A percentile compares a stretch with the other conserved stretches of the same genome.
Conservation (phyloP, 495 filamentous ascomycete species). For the Aspergillus asperescens region DNA sequence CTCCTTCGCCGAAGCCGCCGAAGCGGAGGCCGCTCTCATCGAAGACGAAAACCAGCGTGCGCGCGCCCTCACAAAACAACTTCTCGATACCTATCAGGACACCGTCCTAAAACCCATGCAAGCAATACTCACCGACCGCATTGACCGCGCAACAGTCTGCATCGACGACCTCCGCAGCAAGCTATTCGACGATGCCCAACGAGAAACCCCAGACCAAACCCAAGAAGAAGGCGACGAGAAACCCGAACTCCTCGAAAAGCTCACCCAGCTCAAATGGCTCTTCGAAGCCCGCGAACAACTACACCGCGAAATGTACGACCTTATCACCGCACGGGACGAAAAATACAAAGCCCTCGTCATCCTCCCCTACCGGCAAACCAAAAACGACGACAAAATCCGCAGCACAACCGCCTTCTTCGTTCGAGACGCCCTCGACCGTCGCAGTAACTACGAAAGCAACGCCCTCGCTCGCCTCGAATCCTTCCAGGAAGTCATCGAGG, state of each 20-base stretch:
- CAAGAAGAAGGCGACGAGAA: slow-evolving; percentile 95
- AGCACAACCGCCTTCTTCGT: slow-evolving; percentile 77
- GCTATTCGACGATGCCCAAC: slow-evolving; percentile 67
- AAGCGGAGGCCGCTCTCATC: slow-evolving; percentile 63
- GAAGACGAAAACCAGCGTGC: slow-evolving; percentile 55
- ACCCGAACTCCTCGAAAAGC: slow-evolving; percentile 86
- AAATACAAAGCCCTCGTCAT: slow-evolving; percentile 78
- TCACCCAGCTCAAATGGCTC: slow-evolving; percentile 95
- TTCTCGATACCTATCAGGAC: slow-evolving; percentile 73
- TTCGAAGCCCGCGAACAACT: slow-evolving; percentile 88
- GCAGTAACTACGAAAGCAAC: slow-evolving; percentile 57
- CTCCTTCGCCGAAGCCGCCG: slow-evolving; percentile 72
- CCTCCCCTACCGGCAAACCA: slow-evolving; percentile 67
- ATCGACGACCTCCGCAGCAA: slow-evolving; percentile 66
- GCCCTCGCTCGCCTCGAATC: slow-evolving; percentile 65
- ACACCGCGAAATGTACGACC: slow-evolving; percentile 74
- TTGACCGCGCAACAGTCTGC: slow-evolving; percentile 55
- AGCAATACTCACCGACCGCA: slow-evolving; percentile 60
- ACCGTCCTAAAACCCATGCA: slow-evolving; percentile 73
- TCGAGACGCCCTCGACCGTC: slow-evolving; percentile 66
- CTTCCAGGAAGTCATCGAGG: slow-evolving; percentile 76
- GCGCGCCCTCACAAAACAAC: slow-evolving; percentile 59
- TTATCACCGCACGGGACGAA: slow-evolving; percentile 77
- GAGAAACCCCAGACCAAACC: slow-evolving; percentile 68
- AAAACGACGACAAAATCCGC: slow-evolving; percentile 65